phyloP scores from a whole-genome alignment of 179 eudicot species.

The Amaranthus tricolor region DNA sequence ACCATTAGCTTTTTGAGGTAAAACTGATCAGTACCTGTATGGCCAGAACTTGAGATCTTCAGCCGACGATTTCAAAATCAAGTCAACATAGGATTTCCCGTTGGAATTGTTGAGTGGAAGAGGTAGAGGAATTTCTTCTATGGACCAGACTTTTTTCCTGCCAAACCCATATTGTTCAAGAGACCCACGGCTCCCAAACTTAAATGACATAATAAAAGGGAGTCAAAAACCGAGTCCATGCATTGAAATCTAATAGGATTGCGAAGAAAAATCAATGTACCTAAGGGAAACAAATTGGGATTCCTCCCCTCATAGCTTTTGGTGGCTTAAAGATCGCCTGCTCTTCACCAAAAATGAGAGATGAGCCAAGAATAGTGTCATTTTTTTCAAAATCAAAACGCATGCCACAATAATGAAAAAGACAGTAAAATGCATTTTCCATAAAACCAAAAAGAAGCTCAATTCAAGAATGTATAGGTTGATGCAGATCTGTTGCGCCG shows the following conservation, averaged over 20 bases:
- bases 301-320: slow-evolving; percentile 85
- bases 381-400: background rate
- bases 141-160: slow-evolving; percentile 65
- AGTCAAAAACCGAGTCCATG: slow-evolving; percentile 15
- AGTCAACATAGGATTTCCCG: slow-evolving; percentile 70
- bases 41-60: slow-evolving; percentile 89
- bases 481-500: too few relatives aligned
- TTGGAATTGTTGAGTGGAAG: slow-evolving; percentile 46
- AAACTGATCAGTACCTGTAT: slow-evolving; percentile 42
- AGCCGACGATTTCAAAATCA: slow-evolving; percentile 66
- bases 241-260: background rate
- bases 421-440: too few relatives aligned
- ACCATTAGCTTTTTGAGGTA: too few relatives aligned
- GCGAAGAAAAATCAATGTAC: slow-evolving; percentile 30
- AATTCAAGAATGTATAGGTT: background rate
- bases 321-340: slow-evolving; percentile 82
- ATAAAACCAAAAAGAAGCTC: background rate
- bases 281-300: slow-evolving; percentile 90
- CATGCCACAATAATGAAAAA: background rate
- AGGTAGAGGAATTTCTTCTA: slow-evolving; percentile 72
- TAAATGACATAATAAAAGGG: slow-evolving; percentile 17
- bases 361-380: slow-evolving; percentile 1
- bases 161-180: slow-evolving; percentile 89
- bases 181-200: slow-evolving; percentile 75
- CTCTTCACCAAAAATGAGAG: slow-evolving; percentile 13